Evolutionary conservation across 805 yeast genomes (phyloP).

Genomic region (Yarrowia divulgata): DNA sequence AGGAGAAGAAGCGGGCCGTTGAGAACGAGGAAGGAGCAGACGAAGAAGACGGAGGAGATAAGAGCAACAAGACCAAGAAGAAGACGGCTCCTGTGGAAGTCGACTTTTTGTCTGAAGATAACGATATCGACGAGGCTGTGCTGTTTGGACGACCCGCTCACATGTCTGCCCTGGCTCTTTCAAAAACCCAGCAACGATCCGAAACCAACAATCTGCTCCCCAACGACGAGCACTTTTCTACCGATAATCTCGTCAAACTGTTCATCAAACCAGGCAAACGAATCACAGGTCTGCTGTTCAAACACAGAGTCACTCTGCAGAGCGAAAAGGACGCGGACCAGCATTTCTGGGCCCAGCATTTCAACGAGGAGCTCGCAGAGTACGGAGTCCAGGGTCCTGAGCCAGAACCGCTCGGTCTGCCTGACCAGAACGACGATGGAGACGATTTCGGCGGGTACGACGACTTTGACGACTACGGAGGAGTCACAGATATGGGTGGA

Average conservation of each 20-base stretch:
- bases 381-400: constrained; percentile 29
- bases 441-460: constrained; percentile 45
- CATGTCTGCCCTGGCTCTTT: constrained; percentile 53
- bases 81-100: constrained; percentile 52
- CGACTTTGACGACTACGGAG: constrained; percentile 49
- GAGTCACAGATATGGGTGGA: constrained; percentile 40
- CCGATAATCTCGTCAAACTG: constrained; percentile 69
- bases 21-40: background rate
- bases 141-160: constrained; percentile 53
- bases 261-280: constrained; percentile 67
- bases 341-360: constrained; percentile 73
- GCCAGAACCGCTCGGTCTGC: background rate
- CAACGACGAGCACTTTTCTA: constrained; percentile 73
- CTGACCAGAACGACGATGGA: constrained; percentile 44
- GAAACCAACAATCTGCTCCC: constrained; percentile 65
- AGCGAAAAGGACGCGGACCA: constrained; percentile 59
- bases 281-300: constrained; percentile 39
- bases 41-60: constrained; percentile 38
- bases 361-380: constrained; percentile 23
- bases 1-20: background rate
- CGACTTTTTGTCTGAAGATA: constrained; percentile 54
- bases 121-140: constrained; percentile 52
- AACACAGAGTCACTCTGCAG: constrained; percentile 32
- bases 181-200: constrained; percentile 54
- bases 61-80: background rate